phyloP scores from a whole-genome alignment of 805 yeast species.

The Candida vaughaniae region DNA sequence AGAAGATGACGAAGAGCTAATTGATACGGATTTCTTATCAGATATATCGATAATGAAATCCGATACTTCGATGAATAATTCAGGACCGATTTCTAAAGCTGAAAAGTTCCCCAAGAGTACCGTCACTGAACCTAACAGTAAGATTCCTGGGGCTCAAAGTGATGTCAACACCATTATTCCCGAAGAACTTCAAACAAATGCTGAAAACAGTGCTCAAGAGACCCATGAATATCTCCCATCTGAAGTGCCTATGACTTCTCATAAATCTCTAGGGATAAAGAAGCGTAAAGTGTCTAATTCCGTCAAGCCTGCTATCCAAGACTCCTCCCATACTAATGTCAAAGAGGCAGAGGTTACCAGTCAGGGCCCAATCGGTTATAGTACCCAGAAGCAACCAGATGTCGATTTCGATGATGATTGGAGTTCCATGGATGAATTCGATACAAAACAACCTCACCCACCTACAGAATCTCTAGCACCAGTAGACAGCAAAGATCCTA shows the following conservation, averaged over 20 bases:
- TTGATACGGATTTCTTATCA: slow-evolving; percentile 10
- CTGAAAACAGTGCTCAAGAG: too few relatives aligned
- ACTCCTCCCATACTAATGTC: not conserved
- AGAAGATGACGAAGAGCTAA: slow-evolving; percentile 8
- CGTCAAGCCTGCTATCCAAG: slow-evolving; percentile 3
- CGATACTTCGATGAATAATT: too few relatives aligned
- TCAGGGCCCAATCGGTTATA: not conserved
- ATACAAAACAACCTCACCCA: not conserved
- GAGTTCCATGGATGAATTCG: not conserved
- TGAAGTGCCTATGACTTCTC: not conserved
- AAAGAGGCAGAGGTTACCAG: not conserved
- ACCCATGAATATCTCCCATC: too few relatives aligned
- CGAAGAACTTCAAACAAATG: too few relatives aligned
- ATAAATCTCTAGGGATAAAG: slow-evolving; percentile 1
- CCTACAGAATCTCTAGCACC: not conserved
- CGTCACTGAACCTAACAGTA: not conserved
- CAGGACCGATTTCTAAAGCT: too few relatives aligned
- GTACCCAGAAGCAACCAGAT: not conserved
- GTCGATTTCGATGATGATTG: not conserved
- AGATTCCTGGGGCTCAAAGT: not conserved
- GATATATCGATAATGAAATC: not conserved
- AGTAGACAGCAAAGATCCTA: not conserved
- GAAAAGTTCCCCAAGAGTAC: too few relatives aligned
- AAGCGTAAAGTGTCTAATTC: slow-evolving; percentile 1
- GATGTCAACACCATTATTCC: not conserved